These are phyloP conservation scores for Sherardia arvensis DNA, from an alignment of 257 asterid genomes.

Conservation along the genomic window DNA sequence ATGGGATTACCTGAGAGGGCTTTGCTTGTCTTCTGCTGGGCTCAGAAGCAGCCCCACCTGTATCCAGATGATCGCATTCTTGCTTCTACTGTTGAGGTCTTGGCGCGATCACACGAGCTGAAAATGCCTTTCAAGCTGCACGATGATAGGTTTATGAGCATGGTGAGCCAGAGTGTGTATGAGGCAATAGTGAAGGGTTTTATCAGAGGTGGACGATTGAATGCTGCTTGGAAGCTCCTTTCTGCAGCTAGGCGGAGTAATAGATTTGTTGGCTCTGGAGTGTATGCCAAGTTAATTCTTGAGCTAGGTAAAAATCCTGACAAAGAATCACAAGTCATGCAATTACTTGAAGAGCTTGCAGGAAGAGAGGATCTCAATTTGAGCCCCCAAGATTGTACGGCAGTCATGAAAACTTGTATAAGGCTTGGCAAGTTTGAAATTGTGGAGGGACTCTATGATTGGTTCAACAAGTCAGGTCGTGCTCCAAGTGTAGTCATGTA, in stretches of 20 bases:
- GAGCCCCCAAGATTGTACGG: constrained; percentile 60
- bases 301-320: constrained; percentile 66
- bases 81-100: constrained; percentile 71
- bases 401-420: constrained; percentile 59
- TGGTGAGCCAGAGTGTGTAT: constrained; percentile 51
- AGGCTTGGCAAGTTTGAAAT: constrained; percentile 49
- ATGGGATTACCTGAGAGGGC: constrained; percentile 66
- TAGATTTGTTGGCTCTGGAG: constrained; percentile 38
- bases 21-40: constrained; percentile 65
- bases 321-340: constrained; percentile 26
- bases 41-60: constrained; percentile 54
- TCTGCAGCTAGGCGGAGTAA: constrained; percentile 40
- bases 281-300: constrained; percentile 59
- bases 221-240: constrained; percentile 56
- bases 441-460: constrained; percentile 59
- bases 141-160: constrained; percentile 28
- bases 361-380: constrained; percentile 55
- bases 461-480: constrained; percentile 51
- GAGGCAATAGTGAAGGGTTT: constrained; percentile 70
- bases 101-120: constrained; percentile 59
- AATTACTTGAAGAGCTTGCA: constrained; percentile 70
- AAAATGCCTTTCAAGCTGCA: constrained; percentile 52
- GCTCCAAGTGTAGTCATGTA: constrained; percentile 64
- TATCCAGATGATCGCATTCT: constrained; percentile 77
- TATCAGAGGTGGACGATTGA: constrained; percentile 56